These are phyloP conservation scores for Sinapis alba DNA, from an alignment of 441 rosid species.

Conservation along the genomic window DNA sequence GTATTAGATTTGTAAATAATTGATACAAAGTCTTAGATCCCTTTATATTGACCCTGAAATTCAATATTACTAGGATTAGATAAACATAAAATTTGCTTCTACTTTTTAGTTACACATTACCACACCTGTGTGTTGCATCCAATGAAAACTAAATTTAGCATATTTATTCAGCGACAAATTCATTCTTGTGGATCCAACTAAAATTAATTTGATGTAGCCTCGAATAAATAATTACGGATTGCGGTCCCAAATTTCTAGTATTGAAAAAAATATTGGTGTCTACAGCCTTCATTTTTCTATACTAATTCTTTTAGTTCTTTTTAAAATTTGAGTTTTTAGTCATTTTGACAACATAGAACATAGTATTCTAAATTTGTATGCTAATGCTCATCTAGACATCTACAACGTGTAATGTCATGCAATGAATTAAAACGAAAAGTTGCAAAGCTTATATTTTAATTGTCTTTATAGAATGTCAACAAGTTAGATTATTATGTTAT, in stretches of 20 bases:
- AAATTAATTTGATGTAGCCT: background rate
- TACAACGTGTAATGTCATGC: slow-evolving; percentile 9
- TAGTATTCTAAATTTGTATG: background rate
- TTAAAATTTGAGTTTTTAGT: background rate
- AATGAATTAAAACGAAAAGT: slow-evolving; percentile 21
- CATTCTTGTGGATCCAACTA: background rate
- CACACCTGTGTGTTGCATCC: background rate
- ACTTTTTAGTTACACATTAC: background rate
- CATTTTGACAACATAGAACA: background rate
- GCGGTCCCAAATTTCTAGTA: no score
- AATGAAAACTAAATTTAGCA: background rate
- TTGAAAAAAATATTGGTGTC: no score
- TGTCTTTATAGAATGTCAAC: slow-evolving; percentile 8
- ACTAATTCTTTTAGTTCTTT: background rate
- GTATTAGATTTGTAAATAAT: background rate
- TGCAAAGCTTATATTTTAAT: background rate
- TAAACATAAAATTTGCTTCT: background rate
- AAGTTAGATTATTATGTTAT: background rate
- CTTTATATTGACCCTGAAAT: background rate
- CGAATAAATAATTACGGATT: no score
- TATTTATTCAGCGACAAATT: background rate
- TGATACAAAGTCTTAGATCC: background rate
- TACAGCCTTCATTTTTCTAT: background rate
- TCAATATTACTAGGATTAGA: background rate
- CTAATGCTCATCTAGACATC: slow-evolving; percentile 18